phyloP scores from a whole-genome alignment of 2,329 filamentous ascomycete species.

The Phialocephala sp. region DNA sequence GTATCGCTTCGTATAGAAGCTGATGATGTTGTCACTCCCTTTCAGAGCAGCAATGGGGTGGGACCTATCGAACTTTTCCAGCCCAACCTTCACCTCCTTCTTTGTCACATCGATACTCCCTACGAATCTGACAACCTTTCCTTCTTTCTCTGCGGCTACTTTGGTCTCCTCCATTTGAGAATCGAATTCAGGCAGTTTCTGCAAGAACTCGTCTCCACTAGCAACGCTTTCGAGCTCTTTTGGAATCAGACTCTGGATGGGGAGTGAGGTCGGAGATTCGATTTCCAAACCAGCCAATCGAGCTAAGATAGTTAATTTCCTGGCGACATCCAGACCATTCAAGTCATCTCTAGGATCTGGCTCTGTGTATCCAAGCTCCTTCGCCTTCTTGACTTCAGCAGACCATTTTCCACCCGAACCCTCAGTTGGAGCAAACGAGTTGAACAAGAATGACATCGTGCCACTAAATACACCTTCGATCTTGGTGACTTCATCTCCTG shows the following conservation, averaged over 20 bases:
- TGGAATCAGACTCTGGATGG: slow-evolving; percentile 92
- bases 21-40: slow-evolving; percentile 98
- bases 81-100: slow-evolving; percentile 85
- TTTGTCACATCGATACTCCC: slow-evolving; percentile 87
- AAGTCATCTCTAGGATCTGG: slow-evolving; percentile 86
- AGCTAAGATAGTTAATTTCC: slow-evolving; percentile 94
- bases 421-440: slow-evolving; percentile 86
- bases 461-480: slow-evolving; percentile 98
- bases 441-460: slow-evolving; percentile 98
- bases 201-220: slow-evolving; percentile 85
- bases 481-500: slow-evolving; percentile 87
- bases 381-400: slow-evolving; percentile 88
- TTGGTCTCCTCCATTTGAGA: slow-evolving; percentile 89
- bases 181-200: slow-evolving; percentile 81
- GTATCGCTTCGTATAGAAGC: slow-evolving; percentile 96
- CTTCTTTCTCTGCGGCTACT: slow-evolving; percentile 80
- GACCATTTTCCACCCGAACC: slow-evolving; percentile 84
- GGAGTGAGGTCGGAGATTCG: slow-evolving; percentile 85
- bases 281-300: slow-evolving; percentile 82
- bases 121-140: slow-evolving; percentile 93
- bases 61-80: slow-evolving; percentile 86
- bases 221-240: slow-evolving; percentile 78
- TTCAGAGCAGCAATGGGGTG: slow-evolving; percentile 94
- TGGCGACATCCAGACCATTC: slow-evolving; percentile 88
- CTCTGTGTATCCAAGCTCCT: slow-evolving; percentile 90